Evolutionary conservation across 148 eudicot species (phyloP).

Genomic region (Vaccinium vitisidaea): DNA sequence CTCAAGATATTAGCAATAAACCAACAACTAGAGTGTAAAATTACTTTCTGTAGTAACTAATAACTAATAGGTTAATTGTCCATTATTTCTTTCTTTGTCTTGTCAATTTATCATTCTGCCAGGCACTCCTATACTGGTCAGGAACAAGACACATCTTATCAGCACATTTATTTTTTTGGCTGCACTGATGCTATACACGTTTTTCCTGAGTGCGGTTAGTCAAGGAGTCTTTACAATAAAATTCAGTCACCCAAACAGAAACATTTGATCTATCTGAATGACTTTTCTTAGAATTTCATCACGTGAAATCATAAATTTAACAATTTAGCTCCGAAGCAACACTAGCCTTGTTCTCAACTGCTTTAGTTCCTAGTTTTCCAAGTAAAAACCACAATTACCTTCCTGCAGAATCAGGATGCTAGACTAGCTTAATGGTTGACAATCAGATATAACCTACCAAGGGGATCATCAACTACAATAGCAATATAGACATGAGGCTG

Average conservation of each 20-base stretch:
- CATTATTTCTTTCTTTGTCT: background rate
- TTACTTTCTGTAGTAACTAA: background rate
- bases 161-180: background rate
- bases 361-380: background rate
- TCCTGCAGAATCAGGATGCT: conserved; percentile 1
- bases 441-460: background rate
- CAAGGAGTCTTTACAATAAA: background rate
- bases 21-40: background rate
- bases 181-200: background rate
- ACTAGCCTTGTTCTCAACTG: conserved; percentile 3
- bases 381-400: conserved; percentile 6
- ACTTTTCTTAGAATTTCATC: background rate
- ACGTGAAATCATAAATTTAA: too few species aligned
- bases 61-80: background rate
- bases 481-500: background rate
- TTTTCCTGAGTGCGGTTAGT: background rate
- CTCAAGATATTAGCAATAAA: background rate
- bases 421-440: conserved; percentile 1
- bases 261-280: conserved; percentile 4
- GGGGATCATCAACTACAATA: background rate
- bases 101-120: background rate
- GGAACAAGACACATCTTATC: background rate
- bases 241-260: background rate
- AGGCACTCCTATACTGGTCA: background rate
- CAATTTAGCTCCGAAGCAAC: background rate